Evolutionary conservation across 2,329 filamentous ascomycete species (phyloP).

Genomic region (Sporothrix pseudoabietina): DNA sequence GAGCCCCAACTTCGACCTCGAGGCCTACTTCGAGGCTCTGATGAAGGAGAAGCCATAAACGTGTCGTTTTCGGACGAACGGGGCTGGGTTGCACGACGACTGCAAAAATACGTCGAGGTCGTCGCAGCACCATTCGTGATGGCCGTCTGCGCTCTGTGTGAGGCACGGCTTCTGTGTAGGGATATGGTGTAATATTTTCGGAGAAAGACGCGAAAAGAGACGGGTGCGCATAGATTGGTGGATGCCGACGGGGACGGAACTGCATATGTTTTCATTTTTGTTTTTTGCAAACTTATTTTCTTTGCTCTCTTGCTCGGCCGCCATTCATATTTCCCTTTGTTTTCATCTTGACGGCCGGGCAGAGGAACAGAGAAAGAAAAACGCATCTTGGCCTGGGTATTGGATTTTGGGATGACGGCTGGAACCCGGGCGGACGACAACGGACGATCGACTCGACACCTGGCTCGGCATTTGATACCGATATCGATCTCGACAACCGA

Average conservation of each 20-base stretch:
- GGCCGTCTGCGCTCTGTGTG: constrained; percentile 20
- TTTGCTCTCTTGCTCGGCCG: constrained; percentile 12
- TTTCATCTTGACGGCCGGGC: constrained; percentile 11
- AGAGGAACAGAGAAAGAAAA: constrained; percentile 11
- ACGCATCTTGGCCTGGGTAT: constrained; percentile 27
- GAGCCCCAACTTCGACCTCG: constrained; percentile 90
- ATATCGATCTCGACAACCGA: constrained; percentile 13
- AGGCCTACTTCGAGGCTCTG: constrained; percentile 74
- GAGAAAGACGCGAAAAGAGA: not conserved
- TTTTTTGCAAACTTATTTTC: constrained; percentile 6
- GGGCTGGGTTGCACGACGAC: not conserved
- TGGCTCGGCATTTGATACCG: not conserved
- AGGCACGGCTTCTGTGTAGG: constrained; percentile 22
- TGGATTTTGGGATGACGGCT: constrained; percentile 23
- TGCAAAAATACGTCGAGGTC: not conserved
- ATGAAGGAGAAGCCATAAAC: constrained; percentile 54
- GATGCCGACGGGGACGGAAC: not conserved
- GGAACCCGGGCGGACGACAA: constrained; percentile 7
- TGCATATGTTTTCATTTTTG: constrained; percentile 19
- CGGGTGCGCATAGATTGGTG: not conserved
- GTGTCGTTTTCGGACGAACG: constrained; percentile 20
- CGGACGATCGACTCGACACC: not conserved
- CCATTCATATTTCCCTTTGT: constrained; percentile 11
- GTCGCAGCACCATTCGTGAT: not conserved
- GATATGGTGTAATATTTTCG: constrained; percentile 25